A percentile compares a stretch with the other conserved stretches of the same genome.
Conservation (phyloP, 2,329 filamentous ascomycete genomes). For the Colletotrichum nymphaeae region DNA sequence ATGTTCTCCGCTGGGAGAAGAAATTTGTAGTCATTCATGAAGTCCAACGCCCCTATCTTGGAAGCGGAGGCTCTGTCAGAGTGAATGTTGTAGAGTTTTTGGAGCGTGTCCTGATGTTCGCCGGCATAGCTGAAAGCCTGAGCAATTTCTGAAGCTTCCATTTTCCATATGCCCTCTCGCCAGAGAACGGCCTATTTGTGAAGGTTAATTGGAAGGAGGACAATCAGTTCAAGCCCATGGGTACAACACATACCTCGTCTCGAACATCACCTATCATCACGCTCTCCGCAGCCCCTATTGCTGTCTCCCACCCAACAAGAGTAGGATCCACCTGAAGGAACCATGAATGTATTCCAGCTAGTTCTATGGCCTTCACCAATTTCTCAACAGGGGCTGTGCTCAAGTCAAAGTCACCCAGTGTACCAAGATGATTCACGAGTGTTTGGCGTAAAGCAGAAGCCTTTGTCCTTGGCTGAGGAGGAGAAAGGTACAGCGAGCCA, state of each 20-base stretch:
- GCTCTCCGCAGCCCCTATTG: conserved; percentile 45
- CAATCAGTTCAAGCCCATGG: background rate
- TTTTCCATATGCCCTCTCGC: conserved; percentile 53
- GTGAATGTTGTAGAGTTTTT: conserved; percentile 53
- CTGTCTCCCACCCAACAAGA: conserved; percentile 50
- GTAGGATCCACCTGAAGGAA: conserved; percentile 53
- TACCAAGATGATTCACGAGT: background rate
- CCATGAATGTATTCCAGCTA: conserved; percentile 51
- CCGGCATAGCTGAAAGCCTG: conserved; percentile 45
- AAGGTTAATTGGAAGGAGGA: background rate
- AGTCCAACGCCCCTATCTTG: conserved; percentile 52
- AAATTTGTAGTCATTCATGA: conserved; percentile 48
- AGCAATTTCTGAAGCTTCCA: conserved; percentile 46
- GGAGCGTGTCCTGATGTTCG: conserved; percentile 45
- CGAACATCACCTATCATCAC: conserved; percentile 56
- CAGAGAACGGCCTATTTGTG: conserved; percentile 53
- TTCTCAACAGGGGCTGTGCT: conserved; percentile 41
- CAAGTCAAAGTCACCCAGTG: conserved; percentile 29
- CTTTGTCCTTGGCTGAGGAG: conserved; percentile 47
- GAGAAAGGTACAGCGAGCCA: conserved; percentile 54
- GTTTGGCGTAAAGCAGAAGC: background rate
- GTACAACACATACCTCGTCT: conserved; percentile 48
- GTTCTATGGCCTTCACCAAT: conserved; percentile 48
- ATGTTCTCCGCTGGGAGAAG: conserved; percentile 41
- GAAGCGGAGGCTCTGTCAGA: conserved; percentile 50